Base-by-base conservation (phyloP, 257 asterid genomes). In the Plantago ovata region DNA sequence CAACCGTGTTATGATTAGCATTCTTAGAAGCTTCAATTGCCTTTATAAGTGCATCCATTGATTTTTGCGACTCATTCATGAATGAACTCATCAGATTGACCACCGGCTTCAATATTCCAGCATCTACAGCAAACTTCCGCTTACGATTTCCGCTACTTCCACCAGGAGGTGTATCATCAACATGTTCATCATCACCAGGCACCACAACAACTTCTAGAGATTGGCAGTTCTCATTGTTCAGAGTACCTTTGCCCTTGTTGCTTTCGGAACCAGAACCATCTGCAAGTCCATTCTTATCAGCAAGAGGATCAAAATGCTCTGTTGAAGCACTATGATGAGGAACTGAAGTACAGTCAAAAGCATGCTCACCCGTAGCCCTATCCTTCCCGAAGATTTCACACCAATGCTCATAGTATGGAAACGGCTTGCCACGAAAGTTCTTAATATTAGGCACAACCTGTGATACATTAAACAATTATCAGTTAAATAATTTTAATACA, bases 341-440 rank as follows among this genome's bases (percentile, higher is more conserved):
- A 51, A 23, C 3, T 7, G 40, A 13, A 13, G 56, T 12, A 23
- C 7, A 51, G 15, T 51, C 56, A 23, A 7, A 2, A 13, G 56
- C 56, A 21, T 21, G 38, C 56, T 19, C 56, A 13, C 56, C 40
- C 1, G 40, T 51, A 20, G 56, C 56, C 23, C 16, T 51, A 33
- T 51, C 56, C 38, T 51, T 51, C 22, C 56, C 56, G n/a, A 51
- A 51, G 0, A 51, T 51, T 23, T 23, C 56, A 51, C 56, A 51
- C 56, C 56, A 51, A 11, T 51, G 38, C 33, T 51, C 56, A 51
- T 51, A 51, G 36, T 51, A 51, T 20, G 40, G 38, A n/a, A 51
- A 51, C 3, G 39, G 36, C 16, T 51, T 51, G 15, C 40, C 56
- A 6, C 40, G 20, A 32, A 13, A 0, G 15, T 51, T 51, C 7